These are phyloP conservation scores for Fusarium pseudocircinatum DNA, from an alignment of 2,329 filamentous ascomycete species.

Conservation along the genomic window DNA sequence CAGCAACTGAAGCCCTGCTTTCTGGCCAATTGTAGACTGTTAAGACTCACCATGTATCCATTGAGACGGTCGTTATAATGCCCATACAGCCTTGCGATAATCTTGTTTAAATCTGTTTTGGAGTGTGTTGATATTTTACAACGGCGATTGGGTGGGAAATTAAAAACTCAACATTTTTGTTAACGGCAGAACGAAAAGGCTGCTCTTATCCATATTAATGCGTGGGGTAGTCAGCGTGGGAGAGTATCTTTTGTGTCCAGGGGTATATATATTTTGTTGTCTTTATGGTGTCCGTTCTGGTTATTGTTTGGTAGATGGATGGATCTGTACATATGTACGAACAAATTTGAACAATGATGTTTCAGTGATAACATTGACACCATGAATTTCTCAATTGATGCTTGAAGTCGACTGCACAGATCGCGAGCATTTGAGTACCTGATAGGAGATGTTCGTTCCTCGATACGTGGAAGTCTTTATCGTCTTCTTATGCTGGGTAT, in stretches of 20 bases:
- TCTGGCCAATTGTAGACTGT: conserved; percentile 74
- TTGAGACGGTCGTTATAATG: conserved; percentile 32
- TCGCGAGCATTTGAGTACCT: background rate
- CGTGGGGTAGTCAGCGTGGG: conserved; percentile 33
- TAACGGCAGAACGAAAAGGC: conserved; percentile 12
- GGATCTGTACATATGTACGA: conserved; percentile 40
- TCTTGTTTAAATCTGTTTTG: conserved; percentile 19
- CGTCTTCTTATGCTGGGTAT: conserved; percentile 32
- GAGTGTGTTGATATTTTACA: conserved; percentile 9
- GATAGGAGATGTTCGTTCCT: background rate
- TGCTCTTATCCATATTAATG: conserved; percentile 41
- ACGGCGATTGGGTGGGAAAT: conserved; percentile 37
- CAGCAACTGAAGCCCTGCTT: conserved; percentile 81
- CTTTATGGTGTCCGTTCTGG: conserved; percentile 34
- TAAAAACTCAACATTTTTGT: conserved; percentile 38
- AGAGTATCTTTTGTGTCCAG: conserved; percentile 15
- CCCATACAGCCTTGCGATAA: conserved; percentile 20
- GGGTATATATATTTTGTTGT: conserved; percentile 6
- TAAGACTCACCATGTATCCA: conserved; percentile 14
- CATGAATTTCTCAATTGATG: background rate
- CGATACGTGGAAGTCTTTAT: background rate
- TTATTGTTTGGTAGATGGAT: conserved; percentile 28
- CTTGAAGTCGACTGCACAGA: background rate
- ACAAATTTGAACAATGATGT: conserved; percentile 38
- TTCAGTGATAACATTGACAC: background rate